Evolutionary conservation across 176 grass and related monocot genomes (phyloP).

Genomic region (Poa annua): DNA sequence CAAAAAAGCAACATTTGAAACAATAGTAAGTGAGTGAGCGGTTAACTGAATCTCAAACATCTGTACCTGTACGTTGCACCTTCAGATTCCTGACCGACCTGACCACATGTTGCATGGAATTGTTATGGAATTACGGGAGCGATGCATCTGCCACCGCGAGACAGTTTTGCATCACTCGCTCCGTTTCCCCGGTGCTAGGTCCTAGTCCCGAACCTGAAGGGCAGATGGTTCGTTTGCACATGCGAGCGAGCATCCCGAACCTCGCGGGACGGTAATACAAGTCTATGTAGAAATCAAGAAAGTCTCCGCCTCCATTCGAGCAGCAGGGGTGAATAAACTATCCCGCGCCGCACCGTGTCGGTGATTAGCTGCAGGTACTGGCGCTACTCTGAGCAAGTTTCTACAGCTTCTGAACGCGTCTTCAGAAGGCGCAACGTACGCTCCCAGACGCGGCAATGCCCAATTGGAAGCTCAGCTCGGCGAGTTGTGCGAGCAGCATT

Average conservation of each 20-base stretch:
- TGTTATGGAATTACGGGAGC: neutral
- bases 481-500: neutral
- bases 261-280: neutral
- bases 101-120: constrained; percentile 19
- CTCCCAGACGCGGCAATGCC: neutral
- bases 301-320: neutral
- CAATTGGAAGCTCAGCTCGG: neutral
- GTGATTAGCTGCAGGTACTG: neutral
- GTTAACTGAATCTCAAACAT: too few species aligned
- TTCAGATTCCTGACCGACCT: constrained; percentile 8
- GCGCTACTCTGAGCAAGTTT: neutral
- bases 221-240: neutral
- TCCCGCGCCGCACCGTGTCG: neutral
- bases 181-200: neutral
- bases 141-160: neutral
- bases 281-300: neutral
- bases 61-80: too few species aligned
- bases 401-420: neutral
- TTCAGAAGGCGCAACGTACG: neutral
- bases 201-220: neutral
- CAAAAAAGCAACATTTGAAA: too few species aligned
- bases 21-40: too few species aligned
- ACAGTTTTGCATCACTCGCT: too few species aligned
- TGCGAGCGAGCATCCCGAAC: constrained; percentile 25
- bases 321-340: neutral